Percentiles rank a stretch among this genome's conserved stretches.
Conservation (phyloP, 192 early-diverging fungal species). For the Linnemannia schmuckeri region DNA sequence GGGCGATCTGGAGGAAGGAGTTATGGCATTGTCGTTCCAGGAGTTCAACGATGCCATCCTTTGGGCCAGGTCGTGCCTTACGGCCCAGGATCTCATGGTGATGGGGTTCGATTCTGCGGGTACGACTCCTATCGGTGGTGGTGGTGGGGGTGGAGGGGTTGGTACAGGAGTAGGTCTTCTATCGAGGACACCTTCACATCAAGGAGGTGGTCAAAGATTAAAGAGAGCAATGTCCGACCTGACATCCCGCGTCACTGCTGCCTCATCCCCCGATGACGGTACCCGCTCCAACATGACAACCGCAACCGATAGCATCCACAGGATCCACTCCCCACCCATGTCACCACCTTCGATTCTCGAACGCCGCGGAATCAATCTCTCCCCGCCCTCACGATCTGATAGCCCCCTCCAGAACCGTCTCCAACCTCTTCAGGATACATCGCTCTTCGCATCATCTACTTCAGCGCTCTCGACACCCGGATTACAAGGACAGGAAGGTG, state of each 20-base stretch:
- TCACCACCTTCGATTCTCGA: slow-evolving; percentile 36
- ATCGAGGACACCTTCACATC: background rate
- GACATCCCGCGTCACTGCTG: slow-evolving; percentile 22
- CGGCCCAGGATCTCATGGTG: slow-evolving; percentile 44
- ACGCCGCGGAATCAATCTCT: slow-evolving; percentile 34
- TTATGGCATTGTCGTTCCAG: slow-evolving; percentile 30
- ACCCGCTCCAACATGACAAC: background rate
- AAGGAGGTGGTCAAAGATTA: background rate
- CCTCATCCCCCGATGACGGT: slow-evolving; percentile 5
- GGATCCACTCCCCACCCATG: background rate
- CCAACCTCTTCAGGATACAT: background rate
- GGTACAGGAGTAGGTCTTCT: background rate
- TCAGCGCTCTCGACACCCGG: background rate
- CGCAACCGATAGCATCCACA: background rate
- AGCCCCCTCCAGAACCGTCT: background rate
- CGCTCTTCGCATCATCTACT: background rate
- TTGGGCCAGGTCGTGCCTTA: slow-evolving; percentile 35
- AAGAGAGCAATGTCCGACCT: background rate
- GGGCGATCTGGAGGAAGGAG: slow-evolving; percentile 16
- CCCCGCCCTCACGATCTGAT: slow-evolving; percentile 10
- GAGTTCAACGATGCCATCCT: slow-evolving; percentile 40
- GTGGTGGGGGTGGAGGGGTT: background rate
- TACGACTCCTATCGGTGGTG: background rate
- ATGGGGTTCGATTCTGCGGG: slow-evolving; percentile 35
- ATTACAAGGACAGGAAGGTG: too few relatives aligned